Evolutionary conservation across 2,329 filamentous ascomycete species (phyloP).

Genomic region (Alternaria incomplexa): DNA sequence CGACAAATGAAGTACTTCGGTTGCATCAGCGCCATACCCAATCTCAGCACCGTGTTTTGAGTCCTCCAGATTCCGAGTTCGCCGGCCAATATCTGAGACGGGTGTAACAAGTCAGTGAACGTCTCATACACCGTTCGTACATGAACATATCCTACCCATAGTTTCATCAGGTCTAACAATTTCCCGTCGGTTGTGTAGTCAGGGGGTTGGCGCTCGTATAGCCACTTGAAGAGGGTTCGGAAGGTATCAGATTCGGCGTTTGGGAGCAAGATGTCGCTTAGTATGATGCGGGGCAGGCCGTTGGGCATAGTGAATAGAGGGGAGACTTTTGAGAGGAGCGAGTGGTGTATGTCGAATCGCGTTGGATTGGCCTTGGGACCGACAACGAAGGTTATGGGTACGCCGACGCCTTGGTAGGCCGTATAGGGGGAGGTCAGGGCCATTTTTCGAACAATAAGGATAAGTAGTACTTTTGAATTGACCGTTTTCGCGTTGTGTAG

Average conservation of each 20-base stretch:
- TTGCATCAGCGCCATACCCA: slow-evolving; percentile 17
- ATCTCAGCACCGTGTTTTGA: slow-evolving; percentile 8
- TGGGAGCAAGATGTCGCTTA: background rate
- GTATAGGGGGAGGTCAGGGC: background rate
- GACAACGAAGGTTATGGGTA: slow-evolving; percentile 7
- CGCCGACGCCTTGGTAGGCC: background rate
- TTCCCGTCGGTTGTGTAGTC: background rate
- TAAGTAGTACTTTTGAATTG: background rate
- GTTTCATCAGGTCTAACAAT: background rate
- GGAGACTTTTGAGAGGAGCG: background rate
- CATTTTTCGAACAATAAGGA: background rate
- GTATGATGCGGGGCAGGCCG: background rate
- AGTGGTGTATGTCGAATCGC: slow-evolving; percentile 8
- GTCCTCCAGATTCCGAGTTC: slow-evolving; percentile 9
- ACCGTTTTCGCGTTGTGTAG: too few species aligned
- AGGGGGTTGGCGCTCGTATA: background rate
- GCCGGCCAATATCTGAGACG: background rate
- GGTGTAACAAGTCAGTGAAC: background rate
- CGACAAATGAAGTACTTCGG: background rate
- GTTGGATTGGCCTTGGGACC: background rate
- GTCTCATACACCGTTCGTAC: background rate
- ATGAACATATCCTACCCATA: background rate
- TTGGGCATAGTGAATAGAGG: background rate
- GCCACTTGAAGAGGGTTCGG: background rate
- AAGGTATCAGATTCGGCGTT: background rate